phyloP scores from a whole-genome alignment of 495 filamentous ascomycete species.

The Annulohypoxylon stygium region DNA sequence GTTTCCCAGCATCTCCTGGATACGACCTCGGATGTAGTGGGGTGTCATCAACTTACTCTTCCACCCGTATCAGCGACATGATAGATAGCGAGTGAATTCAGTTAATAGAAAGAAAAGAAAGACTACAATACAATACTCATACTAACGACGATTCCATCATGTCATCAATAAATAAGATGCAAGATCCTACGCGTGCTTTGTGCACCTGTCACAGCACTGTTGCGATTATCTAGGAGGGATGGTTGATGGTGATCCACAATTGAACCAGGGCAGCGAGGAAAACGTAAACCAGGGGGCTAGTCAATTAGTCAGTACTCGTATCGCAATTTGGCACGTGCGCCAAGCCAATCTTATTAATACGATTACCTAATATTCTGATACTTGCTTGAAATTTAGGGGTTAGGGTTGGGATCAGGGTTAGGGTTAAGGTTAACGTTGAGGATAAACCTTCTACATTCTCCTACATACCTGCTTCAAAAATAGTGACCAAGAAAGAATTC shows the following conservation, averaged over 20 bases:
- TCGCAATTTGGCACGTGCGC: conserved; percentile 7
- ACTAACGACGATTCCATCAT: conserved; percentile 34
- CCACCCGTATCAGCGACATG: conserved; percentile 96
- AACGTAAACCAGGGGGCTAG: neutral
- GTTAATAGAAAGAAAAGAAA: conserved; percentile 14
- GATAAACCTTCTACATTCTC: neutral
- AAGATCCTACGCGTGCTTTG: conserved; percentile 4
- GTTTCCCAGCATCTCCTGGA: neutral
- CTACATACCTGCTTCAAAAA: neutral
- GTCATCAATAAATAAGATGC: neutral
- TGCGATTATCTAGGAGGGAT: neutral
- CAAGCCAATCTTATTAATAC: neutral
- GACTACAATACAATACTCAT: conserved; percentile 24
- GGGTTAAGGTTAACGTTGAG: neutral
- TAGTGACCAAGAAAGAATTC: no score
- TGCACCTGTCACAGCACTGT: conserved; percentile 5
- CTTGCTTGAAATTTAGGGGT: neutral
- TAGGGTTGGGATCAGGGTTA: neutral
- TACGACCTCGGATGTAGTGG: conserved; percentile 19
- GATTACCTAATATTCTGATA: neutral
- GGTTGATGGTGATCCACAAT: neutral
- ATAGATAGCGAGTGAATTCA: conserved; percentile 22
- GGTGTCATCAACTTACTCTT: conserved; percentile 78
- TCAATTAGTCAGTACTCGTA: neutral
- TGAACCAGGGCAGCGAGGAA: neutral